Evolutionary conservation across 2,329 filamentous ascomycete genomes (phyloP).

Genomic region (Nothophoma quercina): DNA sequence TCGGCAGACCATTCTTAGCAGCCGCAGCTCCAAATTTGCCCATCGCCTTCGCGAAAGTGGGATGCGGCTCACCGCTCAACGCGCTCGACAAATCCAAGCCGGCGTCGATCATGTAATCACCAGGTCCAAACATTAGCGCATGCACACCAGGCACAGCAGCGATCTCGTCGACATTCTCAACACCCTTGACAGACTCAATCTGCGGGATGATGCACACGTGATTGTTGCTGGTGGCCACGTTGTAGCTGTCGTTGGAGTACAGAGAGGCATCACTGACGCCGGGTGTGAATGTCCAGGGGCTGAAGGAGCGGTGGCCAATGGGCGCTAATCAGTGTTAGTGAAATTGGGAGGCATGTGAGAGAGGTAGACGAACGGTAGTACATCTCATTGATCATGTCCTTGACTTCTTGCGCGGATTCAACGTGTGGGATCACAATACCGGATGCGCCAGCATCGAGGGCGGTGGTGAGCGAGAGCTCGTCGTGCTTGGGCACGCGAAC

Average conservation of each 20-base stretch:
- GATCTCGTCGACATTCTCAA: slow-evolving; percentile 38
- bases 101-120: slow-evolving; percentile 37
- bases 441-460: slow-evolving; percentile 35
- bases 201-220: slow-evolving; percentile 38
- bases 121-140: slow-evolving; percentile 37
- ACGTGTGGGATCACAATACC: slow-evolving; percentile 35
- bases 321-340: slow-evolving; percentile 8
- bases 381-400: slow-evolving; percentile 32
- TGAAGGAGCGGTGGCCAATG: slow-evolving; percentile 36
- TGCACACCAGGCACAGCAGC: slow-evolving; percentile 35
- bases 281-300: slow-evolving; percentile 36
- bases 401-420: slow-evolving; percentile 35
- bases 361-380: slow-evolving; percentile 22
- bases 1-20: slow-evolving; percentile 30
- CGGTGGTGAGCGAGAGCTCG: slow-evolving; percentile 31
- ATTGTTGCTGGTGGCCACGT: slow-evolving; percentile 33
- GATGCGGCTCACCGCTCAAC: slow-evolving; percentile 26
- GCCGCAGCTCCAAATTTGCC: slow-evolving; percentile 31
- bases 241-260: slow-evolving; percentile 35
- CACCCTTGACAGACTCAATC: slow-evolving; percentile 35
- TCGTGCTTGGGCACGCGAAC: slow-evolving; percentile 37
- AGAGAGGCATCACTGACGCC: slow-evolving; percentile 27
- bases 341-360: too few relatives aligned
- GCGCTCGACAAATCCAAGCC: slow-evolving; percentile 26
- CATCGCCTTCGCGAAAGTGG: slow-evolving; percentile 28